Conservation (phyloP, 352 stramenopile species). For the Phytophthora pisi region DNA sequence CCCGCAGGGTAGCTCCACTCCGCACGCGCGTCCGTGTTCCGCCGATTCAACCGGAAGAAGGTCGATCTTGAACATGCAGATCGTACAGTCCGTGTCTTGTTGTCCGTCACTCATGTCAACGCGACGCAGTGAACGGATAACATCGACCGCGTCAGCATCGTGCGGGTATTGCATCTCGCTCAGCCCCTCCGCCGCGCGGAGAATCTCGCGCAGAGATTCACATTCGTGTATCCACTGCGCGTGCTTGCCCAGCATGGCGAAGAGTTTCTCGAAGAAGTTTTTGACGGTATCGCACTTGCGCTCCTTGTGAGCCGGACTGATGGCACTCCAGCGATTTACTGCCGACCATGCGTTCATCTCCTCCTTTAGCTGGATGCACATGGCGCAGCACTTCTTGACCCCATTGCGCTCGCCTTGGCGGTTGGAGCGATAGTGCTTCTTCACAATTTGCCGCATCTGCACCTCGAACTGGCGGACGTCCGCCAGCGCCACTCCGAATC, state of each 20-base stretch:
- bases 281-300: conserved; percentile 56
- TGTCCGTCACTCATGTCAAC: conserved; percentile 20
- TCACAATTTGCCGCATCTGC: conserved; percentile 42
- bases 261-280: conserved; percentile 54
- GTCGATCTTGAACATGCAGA: conserved; percentile 54
- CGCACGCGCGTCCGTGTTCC: conserved; percentile 22
- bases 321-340: conserved; percentile 44
- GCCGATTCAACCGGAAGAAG: conserved; percentile 6
- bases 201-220: conserved; percentile 52
- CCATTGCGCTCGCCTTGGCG: conserved; percentile 31
- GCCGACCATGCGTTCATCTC: conserved; percentile 48
- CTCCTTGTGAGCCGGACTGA: conserved; percentile 55
- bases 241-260: conserved; percentile 41
- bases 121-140: conserved; percentile 52
- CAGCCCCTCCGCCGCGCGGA: conserved; percentile 51
- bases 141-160: conserved; percentile 45
- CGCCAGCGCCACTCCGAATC: conserved; percentile 43
- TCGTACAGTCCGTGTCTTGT: conserved; percentile 45
- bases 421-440: conserved; percentile 37
- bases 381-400: conserved; percentile 33
- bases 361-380: conserved; percentile 50
- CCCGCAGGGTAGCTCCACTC: conserved; percentile 51
- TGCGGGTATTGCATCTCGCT: conserved; percentile 58
- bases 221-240: conserved; percentile 61
- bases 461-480: conserved; percentile 51